Evolutionary conservation across 352 stramenopile genomes (phyloP), one percentile per base, ranked within the genome.

Genomic region (Phytopythium cucurbitacearum): DNA sequence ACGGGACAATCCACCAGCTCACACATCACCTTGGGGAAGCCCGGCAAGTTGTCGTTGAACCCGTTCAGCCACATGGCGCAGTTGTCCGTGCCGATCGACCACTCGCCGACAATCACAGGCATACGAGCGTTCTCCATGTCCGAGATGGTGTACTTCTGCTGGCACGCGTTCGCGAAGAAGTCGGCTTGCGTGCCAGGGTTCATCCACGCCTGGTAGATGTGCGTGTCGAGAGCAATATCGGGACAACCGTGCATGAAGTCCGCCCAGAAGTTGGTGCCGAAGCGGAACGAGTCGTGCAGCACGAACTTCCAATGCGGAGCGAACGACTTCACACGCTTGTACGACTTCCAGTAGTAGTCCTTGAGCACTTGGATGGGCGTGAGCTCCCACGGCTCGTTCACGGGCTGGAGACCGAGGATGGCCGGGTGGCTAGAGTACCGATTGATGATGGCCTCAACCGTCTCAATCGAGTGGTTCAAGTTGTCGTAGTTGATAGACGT

Each of bases 351-450:
- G 76, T 98, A 98, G 68, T 97, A 98, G 15, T 94, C 69, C 65
- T 98, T 97, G 45, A 98, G 70, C 28, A 89, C 68, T 7, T 96
- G 52, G 43, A 98, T 89, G 1, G 93, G 93, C 42, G 93, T 98
- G 53, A 97, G 83, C 69, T 98, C 86, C 94, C 93, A 98, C 13
- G 95, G 95, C 58, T 98, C 95, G 64, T 98, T 98, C 40, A 98
- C 89, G 7, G 93, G 92, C 62, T 98, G 84, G 15, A 98, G 44
- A 10, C 92, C 94, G 32, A 97, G 70, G 8, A 98, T 87, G 6
- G 87, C 85, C 9, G 84, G 85, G 67, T 98, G 76, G 44, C 71
- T 75, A 32, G 72, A 67, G 68, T 98, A 98, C 16, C 77, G 71
- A 55, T 96, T 76, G 7, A 98, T 91, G 60, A 98, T 95, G 4